Base-by-base conservation (phyloP, 1,284 basidiomycete genomes). In the Ganoderma lucidum region DNA sequence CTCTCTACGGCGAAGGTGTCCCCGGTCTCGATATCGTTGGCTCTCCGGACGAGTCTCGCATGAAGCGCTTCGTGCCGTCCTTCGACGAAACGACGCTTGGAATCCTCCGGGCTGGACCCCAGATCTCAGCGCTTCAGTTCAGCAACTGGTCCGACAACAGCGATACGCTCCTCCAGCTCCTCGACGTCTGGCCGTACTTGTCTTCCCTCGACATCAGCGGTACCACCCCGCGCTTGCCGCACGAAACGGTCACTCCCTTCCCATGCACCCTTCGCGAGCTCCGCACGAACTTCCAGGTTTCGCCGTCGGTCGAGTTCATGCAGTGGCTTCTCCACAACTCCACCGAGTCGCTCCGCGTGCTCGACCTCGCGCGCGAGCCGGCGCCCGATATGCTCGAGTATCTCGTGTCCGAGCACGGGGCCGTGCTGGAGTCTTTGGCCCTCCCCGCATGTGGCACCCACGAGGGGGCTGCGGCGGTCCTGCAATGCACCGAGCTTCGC, bases 121-220 rank as follows among this genome's bases (percentile, higher is more conserved):
- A 74, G 64, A 88, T 93, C 74, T 79, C 83, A 10, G 82, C 86
- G 10, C 81, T 93, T 8, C 84, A 86, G 63, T 88, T 93, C 75
- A 85, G 83, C 75, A 92, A 93, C 76, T 92, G 90, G 90, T 89
- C 91, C 19, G 86, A 88, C 71, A 88, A 90, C 75, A 79, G 84
- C 63, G 79, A 86, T 45, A 82, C 86, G n/a, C 80, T 92, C 63
- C 79, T 83, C 58, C 88, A 90, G 78, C 84, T 93, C 44, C 85
- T 93, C 71, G 83, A 85, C 65, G 80, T 89, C 65, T 92, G 87
- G 86, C 84, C 89, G 2, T 81, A 83, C 28, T 79, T 93, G 63
- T 80, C 80, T 66, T 84, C 84, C 28, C 84, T 93, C 55, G 81
- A 84, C 65, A 83, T 93, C 65, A 85, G 85, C 66, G 91, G 91